Evolutionary conservation across 805 yeast species (phyloP), one percentile per base, ranked within the genome.

Genomic region (Vanderwaltozyma verrucispora): DNA sequence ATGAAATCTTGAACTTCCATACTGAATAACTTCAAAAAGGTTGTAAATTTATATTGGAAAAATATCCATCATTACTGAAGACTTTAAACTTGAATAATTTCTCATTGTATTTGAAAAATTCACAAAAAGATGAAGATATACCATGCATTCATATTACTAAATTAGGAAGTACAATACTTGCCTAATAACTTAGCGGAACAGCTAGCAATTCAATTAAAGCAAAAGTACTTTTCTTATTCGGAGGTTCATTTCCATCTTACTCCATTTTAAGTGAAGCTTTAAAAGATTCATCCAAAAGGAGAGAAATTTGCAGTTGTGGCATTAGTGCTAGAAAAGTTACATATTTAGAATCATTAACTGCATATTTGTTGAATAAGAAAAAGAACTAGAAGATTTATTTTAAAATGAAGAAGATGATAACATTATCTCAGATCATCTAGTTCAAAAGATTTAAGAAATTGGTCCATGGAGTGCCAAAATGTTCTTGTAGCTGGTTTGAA

Each of bases 381-480:
- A 53, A 2, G 53, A 64, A 1, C 52, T 62, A 2, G 48, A 53
- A 1, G 59, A 58, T 1, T 60, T 70, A 35, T 70, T 77, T 42
- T 30, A 41, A 2, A 39, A 45, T 4, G 39, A 38, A 0, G 60
- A 60, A 25, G 43, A 64, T 3, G 66, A 71, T 33, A 71, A 71
- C 2, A 74, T 63, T 17, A 59, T 80, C 13, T 51, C 69, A 1
- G 65, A 65, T 15, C 71, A 69, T 40, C 56, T 80, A 37, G 69
- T 71, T 0, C 54, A 54, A 19, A 49, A 52, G 37, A 62, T 81
- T 43, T 80, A 81, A 49, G 94, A 94, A 0, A 71, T 83, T 14
- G 94, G 92, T 0, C 69, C 69, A 2, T 88, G 97, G 97, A 75
- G 87, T 4, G 88, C 92, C 0, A 81, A 80, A 38, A 88, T 88